Evolutionary conservation across 257 asterid genomes (phyloP), one percentile per base, ranked within the genome.

Genomic region (Avicennia marina): DNA sequence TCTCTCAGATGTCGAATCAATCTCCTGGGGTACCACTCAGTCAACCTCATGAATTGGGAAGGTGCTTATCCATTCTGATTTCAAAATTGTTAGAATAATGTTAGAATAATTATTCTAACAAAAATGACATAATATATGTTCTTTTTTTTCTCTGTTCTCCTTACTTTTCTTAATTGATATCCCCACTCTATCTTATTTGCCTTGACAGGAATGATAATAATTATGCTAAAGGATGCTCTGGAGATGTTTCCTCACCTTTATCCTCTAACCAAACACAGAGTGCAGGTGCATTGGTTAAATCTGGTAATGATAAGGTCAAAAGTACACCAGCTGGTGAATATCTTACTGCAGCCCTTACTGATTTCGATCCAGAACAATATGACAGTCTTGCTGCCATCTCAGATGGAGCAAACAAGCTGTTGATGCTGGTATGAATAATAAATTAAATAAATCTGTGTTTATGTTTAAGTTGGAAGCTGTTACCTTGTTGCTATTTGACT

Each of bases 301-400:
- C 94, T 48, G 79, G 83, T 45, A 56, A 63, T 60, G 97, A 89
- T 66, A 82, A 74, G 74, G 77, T 78, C 60, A 93, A 89, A 81
- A 75, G 80, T 53, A 91, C 99, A 48, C 99, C 99, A 47, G 99
- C 99, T 46, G 99, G 99, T 54, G 99, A 93, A 73, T 93, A 93
- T 74, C 97, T 93, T 53, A 93, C 99, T 46, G 77, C 96, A 45
- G 97, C 99, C 49, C 78, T 93, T 51, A 84, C 77, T 66, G 96
- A 89, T 56, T 89, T 93, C 75, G 99, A 93, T 79, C 99, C 97
- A 32, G 99, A 89, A 53, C 99, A 93, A 71, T 82, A 78, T 62
- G 97, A 93, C 72, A 78, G 96, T 71, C 89, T 86, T 62, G 99
- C 99, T 72, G 99, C 99, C 42, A 79, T 93, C 71, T 84, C 97